phyloP scores from a whole-genome alignment of 164 flowering plant genomes.

The Vitis labrusca region DNA sequence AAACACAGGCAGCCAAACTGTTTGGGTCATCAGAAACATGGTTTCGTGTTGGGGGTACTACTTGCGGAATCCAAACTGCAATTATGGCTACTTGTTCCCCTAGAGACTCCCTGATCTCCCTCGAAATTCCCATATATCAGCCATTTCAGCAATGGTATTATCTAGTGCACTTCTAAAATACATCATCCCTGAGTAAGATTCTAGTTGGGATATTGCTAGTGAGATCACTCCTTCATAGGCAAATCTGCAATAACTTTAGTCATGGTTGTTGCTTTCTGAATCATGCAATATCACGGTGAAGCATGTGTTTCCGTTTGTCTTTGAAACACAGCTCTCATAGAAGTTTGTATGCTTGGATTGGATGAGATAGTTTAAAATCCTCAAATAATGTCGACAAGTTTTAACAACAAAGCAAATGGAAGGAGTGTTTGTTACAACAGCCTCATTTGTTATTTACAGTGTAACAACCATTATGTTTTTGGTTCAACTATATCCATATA shows the following conservation, averaged over 20 bases:
- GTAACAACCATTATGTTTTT: too few species aligned
- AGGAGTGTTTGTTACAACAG: too few species aligned
- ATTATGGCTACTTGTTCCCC: slow-evolving; percentile 44
- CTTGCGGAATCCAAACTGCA: slow-evolving; percentile 44
- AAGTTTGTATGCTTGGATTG: too few species aligned
- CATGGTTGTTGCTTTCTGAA: background rate
- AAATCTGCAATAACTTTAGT: background rate
- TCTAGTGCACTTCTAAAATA: slow-evolving; percentile 40
- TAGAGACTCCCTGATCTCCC: slow-evolving; percentile 39
- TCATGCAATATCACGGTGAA: too few species aligned
- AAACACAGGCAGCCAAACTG: slow-evolving; percentile 27
- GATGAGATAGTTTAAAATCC: too few species aligned
- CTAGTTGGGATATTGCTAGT: slow-evolving; percentile 34
- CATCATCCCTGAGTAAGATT: slow-evolving; percentile 34
- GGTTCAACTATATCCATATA: background rate
- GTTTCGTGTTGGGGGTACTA: slow-evolving; percentile 50
- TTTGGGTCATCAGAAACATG: slow-evolving; percentile 47
- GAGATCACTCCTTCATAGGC: slow-evolving; percentile 30
- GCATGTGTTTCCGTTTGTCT: too few species aligned
- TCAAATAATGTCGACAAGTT: too few species aligned
- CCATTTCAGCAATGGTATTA: slow-evolving; percentile 39
- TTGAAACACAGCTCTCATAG: too few species aligned
- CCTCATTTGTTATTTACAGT: too few species aligned
- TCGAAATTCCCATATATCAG: slow-evolving; percentile 42
- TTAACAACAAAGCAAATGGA: too few species aligned